Percentiles rank a stretch among this genome's conserved stretches.
Evolutionary conservation across 2,329 filamentous ascomycete species (phyloP).

Genomic region (Whalleya microplaca): DNA sequence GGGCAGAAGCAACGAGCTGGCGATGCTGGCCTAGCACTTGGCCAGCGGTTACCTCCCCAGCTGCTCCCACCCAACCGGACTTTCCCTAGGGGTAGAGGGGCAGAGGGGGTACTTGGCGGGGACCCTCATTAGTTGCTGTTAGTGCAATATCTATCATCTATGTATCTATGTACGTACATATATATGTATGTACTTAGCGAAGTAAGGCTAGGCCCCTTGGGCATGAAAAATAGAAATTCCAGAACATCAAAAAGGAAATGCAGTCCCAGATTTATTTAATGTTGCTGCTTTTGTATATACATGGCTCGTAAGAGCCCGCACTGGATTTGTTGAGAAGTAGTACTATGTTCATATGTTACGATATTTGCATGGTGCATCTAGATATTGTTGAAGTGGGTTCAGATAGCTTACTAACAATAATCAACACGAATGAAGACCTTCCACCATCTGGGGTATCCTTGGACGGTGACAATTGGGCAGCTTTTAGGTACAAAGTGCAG

Average conservation of each 20-base stretch:
- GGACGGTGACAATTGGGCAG: conserved; percentile 18
- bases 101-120: no score
- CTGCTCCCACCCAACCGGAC: no score
- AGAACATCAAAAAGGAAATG: not conserved
- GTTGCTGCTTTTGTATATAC: not conserved
- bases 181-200: not conserved
- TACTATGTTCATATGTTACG: not conserved
- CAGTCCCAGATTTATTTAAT: not conserved
- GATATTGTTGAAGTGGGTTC: not conserved
- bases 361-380: conserved; percentile 5
- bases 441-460: not conserved
- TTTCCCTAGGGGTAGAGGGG: no score
- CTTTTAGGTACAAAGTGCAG: conserved; percentile 10
- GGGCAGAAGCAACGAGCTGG: not conserved
- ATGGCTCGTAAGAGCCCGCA: not conserved
- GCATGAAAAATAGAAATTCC: not conserved
- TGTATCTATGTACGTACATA: not conserved
- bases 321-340: not conserved
- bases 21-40: no score
- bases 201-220: not conserved
- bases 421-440: not conserved
- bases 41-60: no score
- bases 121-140: not conserved
- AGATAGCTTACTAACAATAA: conserved; percentile 4
- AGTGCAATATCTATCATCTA: not conserved